phyloP scores from a whole-genome alignment of 2,329 filamentous ascomycete species.

The Talaromyces rugulosus region DNA sequence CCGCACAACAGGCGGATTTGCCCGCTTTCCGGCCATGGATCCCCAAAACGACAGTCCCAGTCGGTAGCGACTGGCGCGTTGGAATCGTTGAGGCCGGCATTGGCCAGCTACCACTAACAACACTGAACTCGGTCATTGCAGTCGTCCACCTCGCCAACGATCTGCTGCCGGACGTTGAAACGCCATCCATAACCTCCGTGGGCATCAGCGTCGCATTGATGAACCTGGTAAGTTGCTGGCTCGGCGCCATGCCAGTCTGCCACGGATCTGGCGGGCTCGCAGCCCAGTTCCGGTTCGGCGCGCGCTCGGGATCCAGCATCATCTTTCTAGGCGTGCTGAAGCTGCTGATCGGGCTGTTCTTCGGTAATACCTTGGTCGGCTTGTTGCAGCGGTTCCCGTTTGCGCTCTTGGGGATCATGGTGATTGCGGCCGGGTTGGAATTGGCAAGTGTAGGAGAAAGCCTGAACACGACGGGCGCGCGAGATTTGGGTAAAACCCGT shows the following conservation, averaged over 20 bases:
- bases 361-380: constrained; percentile 68
- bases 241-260: constrained; percentile 92
- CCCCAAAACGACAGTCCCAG: constrained; percentile 50
- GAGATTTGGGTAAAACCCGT: constrained; percentile 45
- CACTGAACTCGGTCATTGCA: constrained; percentile 87
- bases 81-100: constrained; percentile 66
- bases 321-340: constrained; percentile 75
- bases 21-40: constrained; percentile 59
- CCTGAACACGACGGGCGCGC: constrained; percentile 69
- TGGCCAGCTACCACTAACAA: constrained; percentile 84
- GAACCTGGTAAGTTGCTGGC: constrained; percentile 84
- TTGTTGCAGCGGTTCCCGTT: constrained; percentile 70
- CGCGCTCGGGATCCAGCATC: constrained; percentile 78
- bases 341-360: constrained; percentile 68
- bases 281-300: constrained; percentile 86
- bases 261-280: constrained; percentile 89
- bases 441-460: constrained; percentile 79
- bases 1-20: constrained; percentile 31
- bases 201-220: constrained; percentile 78
- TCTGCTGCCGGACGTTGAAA: constrained; percentile 64
- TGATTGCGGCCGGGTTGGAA: constrained; percentile 83
- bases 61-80: constrained; percentile 42
- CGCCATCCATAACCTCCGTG: constrained; percentile 70
- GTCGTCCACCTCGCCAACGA: constrained; percentile 75
- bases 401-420: constrained; percentile 77